These are phyloP conservation scores for Colletotrichum magnum DNA, from an alignment of 2,329 filamentous ascomycete species.

Conservation along the genomic window DNA sequence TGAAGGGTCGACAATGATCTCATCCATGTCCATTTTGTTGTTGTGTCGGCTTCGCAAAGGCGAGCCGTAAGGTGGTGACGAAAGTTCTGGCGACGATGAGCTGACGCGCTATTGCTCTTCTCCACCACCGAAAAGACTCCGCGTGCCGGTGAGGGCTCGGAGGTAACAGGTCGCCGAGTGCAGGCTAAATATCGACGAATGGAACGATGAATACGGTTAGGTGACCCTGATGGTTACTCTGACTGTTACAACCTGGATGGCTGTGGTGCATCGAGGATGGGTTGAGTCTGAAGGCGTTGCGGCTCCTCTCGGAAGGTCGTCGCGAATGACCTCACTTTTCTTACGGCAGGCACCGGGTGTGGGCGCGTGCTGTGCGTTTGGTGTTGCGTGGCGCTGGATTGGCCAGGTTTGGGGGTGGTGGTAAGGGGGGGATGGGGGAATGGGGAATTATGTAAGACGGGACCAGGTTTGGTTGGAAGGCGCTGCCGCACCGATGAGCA, in stretches of 20 bases:
- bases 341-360: constrained; percentile 17
- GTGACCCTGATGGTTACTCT: too few species aligned
- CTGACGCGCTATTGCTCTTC: constrained; percentile 50
- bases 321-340: constrained; percentile 42
- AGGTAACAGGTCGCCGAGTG: too few species aligned
- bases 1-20: constrained; percentile 63
- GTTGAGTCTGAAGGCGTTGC: not conserved
- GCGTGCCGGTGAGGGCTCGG: constrained; percentile 21
- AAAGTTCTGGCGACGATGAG: constrained; percentile 62
- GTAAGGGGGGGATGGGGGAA: not conserved
- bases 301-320: constrained; percentile 16
- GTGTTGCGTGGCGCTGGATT: constrained; percentile 30
- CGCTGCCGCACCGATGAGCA: constrained; percentile 34
- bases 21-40: constrained; percentile 60
- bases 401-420: constrained; percentile 28
- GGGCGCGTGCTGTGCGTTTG: constrained; percentile 33
- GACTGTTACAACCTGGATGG: not conserved
- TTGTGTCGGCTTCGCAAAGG: constrained; percentile 51
- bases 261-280: not conserved
- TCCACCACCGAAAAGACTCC: constrained; percentile 33
- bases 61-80: constrained; percentile 66
- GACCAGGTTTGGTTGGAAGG: constrained; percentile 32
- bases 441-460: constrained; percentile 40
- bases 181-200: too few species aligned
- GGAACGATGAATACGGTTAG: too few species aligned